A percentile compares a stretch with the other conserved stretches of the same genome.
These are phyloP conservation scores for Aspergillus fumigatus DNA, from an alignment of 2,329 filamentous ascomycete species.

Conservation along the genomic window DNA sequence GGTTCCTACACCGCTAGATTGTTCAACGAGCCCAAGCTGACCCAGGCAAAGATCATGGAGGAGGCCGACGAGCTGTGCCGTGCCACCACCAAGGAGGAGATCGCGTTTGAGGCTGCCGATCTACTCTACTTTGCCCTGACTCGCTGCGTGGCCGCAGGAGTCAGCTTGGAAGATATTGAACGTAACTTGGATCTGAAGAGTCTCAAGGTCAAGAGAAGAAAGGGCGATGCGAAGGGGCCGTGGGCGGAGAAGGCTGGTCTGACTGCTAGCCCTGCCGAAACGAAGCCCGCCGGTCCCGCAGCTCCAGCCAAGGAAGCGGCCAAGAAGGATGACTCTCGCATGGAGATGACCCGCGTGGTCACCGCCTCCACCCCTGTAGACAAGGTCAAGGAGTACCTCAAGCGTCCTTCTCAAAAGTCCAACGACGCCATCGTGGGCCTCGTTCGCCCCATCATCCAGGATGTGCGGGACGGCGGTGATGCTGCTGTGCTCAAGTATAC, in stretches of 20 bases:
- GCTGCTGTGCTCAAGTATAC: slow-evolving; percentile 87
- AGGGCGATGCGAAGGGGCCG: slow-evolving; percentile 88
- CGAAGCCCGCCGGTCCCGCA: slow-evolving; percentile 1
- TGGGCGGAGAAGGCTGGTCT: slow-evolving; percentile 83
- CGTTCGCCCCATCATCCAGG: slow-evolving; percentile 84
- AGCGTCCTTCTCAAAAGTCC: slow-evolving; percentile 88
- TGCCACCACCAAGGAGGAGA: slow-evolving; percentile 73
- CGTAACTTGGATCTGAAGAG: slow-evolving; percentile 90
- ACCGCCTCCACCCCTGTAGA: slow-evolving; percentile 59
- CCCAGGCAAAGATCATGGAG: slow-evolving; percentile 96
- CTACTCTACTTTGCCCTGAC: slow-evolving; percentile 93
- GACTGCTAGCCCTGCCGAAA: slow-evolving; percentile 43
- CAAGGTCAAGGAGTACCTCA: slow-evolving; percentile 69
- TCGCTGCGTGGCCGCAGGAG: slow-evolving; percentile 79
- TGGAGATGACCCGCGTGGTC: slow-evolving; percentile 78
- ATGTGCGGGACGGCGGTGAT: slow-evolving; percentile 78
- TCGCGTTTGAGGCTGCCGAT: slow-evolving; percentile 92
- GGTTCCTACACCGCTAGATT: slow-evolving; percentile 92
- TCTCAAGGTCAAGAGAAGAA: slow-evolving; percentile 87
- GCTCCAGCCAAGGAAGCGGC: slow-evolving; percentile 30
- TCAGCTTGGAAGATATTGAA: slow-evolving; percentile 84
- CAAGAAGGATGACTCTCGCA: slow-evolving; percentile 55
- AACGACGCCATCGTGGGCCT: slow-evolving; percentile 92
- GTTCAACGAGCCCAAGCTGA: slow-evolving; percentile 84
- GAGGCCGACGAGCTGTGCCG: slow-evolving; percentile 94